phyloP scores from a whole-genome alignment of 768 basidiomycete species.

The Crepidotus variabilis region DNA sequence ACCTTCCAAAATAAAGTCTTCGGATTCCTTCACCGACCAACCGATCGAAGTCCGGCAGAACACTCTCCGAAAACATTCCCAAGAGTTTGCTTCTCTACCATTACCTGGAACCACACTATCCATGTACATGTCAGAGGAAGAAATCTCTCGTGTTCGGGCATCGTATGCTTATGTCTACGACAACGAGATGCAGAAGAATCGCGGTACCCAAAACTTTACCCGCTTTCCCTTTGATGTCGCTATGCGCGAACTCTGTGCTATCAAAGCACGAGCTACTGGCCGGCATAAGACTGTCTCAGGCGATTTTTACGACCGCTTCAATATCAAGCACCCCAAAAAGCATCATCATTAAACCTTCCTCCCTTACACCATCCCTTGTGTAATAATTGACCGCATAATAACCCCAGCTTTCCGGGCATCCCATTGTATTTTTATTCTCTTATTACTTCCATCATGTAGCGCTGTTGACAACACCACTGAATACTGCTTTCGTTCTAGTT shows the following conservation, averaged over 20 bases:
- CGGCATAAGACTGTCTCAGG: conserved; percentile 36
- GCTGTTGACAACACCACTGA: background rate
- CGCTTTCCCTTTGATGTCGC: conserved; percentile 48
- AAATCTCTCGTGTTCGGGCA: conserved; percentile 38
- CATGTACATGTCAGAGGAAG: conserved; percentile 24
- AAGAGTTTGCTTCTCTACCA: conserved; percentile 32
- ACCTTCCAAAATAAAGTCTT: conserved; percentile 15
- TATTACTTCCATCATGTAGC: background rate
- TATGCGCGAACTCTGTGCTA: conserved; percentile 46
- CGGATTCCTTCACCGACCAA: conserved; percentile 26
- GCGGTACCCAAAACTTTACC: conserved; percentile 16
- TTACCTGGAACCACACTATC: conserved; percentile 13
- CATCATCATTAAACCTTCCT: conserved; percentile 6
- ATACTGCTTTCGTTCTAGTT: background rate
- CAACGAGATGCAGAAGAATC: conserved; percentile 13
- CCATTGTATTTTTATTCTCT: background rate
- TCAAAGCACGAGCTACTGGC: conserved; percentile 44
- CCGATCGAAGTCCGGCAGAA: conserved; percentile 52
- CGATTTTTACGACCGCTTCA: conserved; percentile 43
- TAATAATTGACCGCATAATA: no score
- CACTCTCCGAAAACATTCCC: conserved; percentile 42
- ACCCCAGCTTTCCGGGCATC: no score
- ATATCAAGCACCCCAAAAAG: conserved; percentile 24
- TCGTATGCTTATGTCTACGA: conserved; percentile 53
- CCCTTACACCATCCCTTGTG: no score